Percentiles rank a stretch among this genome's conserved stretches.
Evolutionary conservation across 2,329 filamentous ascomycete species (phyloP).

Genomic region (Fusarium nisikadoi): DNA sequence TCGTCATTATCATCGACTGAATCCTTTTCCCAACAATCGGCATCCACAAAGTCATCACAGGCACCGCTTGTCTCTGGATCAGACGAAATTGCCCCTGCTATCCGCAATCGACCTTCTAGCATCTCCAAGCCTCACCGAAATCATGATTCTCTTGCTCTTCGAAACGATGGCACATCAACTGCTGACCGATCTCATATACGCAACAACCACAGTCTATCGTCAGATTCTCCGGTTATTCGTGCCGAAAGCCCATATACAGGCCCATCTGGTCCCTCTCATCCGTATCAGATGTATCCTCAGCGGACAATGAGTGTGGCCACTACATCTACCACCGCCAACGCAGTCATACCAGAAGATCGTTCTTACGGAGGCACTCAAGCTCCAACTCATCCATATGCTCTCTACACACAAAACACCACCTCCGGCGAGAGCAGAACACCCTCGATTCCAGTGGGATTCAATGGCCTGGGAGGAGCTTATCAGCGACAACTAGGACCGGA

Average conservation of each 20-base stretch:
- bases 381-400: slow-evolving; percentile 84
- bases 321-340: slow-evolving; percentile 71
- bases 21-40: slow-evolving; percentile 24
- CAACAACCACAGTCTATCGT: slow-evolving; percentile 49
- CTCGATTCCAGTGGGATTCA: slow-evolving; percentile 78
- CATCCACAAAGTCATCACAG: slow-evolving; percentile 20
- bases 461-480: slow-evolving; percentile 72
- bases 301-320: slow-evolving; percentile 76
- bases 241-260: slow-evolving; percentile 75
- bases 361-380: slow-evolving; percentile 70
- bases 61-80: slow-evolving; percentile 19
- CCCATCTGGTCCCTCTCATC: slow-evolving; percentile 80
- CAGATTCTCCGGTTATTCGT: slow-evolving; percentile 52
- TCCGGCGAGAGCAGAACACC: slow-evolving; percentile 58
- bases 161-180: slow-evolving; percentile 58
- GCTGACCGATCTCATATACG: slow-evolving; percentile 25
- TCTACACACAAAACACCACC: slow-evolving; percentile 83
- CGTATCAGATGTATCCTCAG: slow-evolving; percentile 87
- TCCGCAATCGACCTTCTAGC: slow-evolving; percentile 61
- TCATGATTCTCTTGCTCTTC: slow-evolving; percentile 62
- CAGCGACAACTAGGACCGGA: slow-evolving; percentile 79
- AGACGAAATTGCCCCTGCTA: slow-evolving; percentile 34
- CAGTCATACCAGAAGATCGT: slow-evolving; percentile 48
- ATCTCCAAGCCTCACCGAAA: slow-evolving; percentile 63
- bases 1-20: slow-evolving; percentile 9